A percentile compares a stretch with the other conserved stretches of the same genome.
phyloP scores from a whole-genome alignment of 352 stramenopile genomes.

The Pythium sukuiense region DNA sequence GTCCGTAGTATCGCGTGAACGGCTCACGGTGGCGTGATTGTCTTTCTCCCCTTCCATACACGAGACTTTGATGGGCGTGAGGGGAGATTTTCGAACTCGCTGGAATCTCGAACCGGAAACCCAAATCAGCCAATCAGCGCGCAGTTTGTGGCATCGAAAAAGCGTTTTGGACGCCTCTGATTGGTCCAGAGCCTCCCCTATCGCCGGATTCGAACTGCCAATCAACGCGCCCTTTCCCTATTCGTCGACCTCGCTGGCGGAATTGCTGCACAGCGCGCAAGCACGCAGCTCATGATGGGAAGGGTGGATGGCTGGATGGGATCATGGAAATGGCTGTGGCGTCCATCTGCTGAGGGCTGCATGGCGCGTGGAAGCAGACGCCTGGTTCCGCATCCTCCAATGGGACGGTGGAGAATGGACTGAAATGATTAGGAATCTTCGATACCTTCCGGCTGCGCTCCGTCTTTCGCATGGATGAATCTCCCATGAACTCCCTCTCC shows the following conservation, averaged over 20 bases:
- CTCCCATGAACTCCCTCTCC: neutral
- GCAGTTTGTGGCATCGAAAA: slow-evolving; percentile 7
- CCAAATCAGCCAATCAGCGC: slow-evolving; percentile 14
- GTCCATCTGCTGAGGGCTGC: neutral
- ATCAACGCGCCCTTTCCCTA: slow-evolving; percentile 3
- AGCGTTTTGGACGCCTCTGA: slow-evolving; percentile 5
- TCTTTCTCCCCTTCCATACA: slow-evolving; percentile 2
- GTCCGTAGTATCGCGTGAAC: neutral
- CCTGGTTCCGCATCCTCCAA: neutral
- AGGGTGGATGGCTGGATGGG: neutral
- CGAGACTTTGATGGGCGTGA: neutral
- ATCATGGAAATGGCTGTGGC: neutral
- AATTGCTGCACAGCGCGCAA: neutral
- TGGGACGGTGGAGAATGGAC: too few species aligned
- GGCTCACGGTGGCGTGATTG: neutral
- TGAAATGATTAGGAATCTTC: neutral
- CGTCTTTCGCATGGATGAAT: neutral
- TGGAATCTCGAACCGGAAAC: slow-evolving; percentile 5
- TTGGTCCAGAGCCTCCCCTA: slow-evolving; percentile 9
- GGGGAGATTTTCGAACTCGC: neutral
- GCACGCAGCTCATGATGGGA: neutral
- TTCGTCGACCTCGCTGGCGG: slow-evolving; percentile 17
- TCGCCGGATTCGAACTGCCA: neutral
- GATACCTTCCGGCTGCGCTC: too few species aligned
- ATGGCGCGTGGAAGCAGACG: neutral